Percentiles rank a stretch among this genome's conserved stretches.
Evolutionary conservation across 768 basidiomycete species (phyloP).

Genomic region (Podaxis sp.): DNA sequence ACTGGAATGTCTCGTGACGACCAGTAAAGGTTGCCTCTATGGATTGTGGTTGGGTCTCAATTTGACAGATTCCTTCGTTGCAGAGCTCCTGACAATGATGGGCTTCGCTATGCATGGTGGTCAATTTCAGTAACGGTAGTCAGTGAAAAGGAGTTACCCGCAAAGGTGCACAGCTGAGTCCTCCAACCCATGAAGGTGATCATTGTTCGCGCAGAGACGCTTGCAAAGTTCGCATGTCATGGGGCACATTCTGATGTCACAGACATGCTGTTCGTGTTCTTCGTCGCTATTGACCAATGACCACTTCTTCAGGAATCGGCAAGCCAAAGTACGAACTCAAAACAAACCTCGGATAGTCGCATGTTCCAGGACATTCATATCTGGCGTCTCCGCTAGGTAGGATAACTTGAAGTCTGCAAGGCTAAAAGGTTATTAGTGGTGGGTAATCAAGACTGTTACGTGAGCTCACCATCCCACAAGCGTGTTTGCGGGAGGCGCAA

Average conservation of each 20-base stretch:
- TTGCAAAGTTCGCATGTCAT: slow-evolving; percentile 54
- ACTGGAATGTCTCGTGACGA: slow-evolving; percentile 59
- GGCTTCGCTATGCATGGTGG: slow-evolving; percentile 39
- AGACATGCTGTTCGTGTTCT: slow-evolving; percentile 46
- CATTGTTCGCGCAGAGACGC: slow-evolving; percentile 43
- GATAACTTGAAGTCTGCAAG: slow-evolving; percentile 35
- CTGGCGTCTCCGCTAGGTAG: slow-evolving; percentile 22
- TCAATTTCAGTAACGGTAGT: background rate
- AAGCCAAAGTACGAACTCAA: background rate
- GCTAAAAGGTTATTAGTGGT: slow-evolving; percentile 26
- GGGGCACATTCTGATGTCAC: slow-evolving; percentile 54
- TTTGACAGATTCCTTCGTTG: slow-evolving; percentile 54
- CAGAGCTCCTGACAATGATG: slow-evolving; percentile 50
- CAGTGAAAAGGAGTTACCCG: slow-evolving; percentile 37
- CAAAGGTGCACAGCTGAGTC: slow-evolving; percentile 48
- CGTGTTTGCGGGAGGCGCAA: slow-evolving; percentile 55
- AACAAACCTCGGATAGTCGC: slow-evolving; percentile 41
- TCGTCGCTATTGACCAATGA: slow-evolving; percentile 34
- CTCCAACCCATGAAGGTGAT: slow-evolving; percentile 56
- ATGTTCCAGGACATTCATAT: slow-evolving; percentile 43
- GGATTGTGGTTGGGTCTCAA: slow-evolving; percentile 57
- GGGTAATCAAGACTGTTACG: background rate
- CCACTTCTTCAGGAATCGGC: no score
- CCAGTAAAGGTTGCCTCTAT: slow-evolving; percentile 65
- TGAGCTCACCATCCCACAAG: slow-evolving; percentile 49